Evolutionary conservation across 352 stramenopile genomes (phyloP).

Genomic region (Phytophthora meadii): DNA sequence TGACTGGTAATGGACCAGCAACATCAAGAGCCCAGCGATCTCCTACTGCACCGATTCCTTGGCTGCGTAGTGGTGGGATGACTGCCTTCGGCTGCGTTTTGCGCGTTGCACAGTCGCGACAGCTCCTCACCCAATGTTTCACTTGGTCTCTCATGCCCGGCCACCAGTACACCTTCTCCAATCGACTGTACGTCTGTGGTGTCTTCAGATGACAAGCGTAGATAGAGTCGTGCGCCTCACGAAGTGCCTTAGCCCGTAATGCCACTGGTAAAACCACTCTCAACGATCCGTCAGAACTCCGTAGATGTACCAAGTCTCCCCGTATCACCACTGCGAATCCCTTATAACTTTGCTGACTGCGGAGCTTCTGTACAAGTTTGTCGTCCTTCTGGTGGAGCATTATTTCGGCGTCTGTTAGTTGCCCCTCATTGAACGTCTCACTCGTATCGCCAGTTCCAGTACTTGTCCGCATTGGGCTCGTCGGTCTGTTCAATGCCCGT

Average conservation of each 20-base stretch:
- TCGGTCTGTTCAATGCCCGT: too few relatives aligned
- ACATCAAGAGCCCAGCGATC: too few relatives aligned
- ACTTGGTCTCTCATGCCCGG: constrained; percentile 9
- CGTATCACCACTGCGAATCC: not conserved
- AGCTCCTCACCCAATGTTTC: not conserved
- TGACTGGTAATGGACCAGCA: too few relatives aligned
- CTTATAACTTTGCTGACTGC: not conserved
- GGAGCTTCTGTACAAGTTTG: not conserved
- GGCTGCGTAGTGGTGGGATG: too few relatives aligned
- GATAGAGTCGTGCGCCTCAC: constrained; percentile 23
- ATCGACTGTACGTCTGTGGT: constrained; percentile 18
- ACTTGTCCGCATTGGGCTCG: too few relatives aligned
- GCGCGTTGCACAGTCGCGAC: too few relatives aligned
- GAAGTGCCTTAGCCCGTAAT: not conserved
- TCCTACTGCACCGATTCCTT: too few relatives aligned
- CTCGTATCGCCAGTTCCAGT: too few relatives aligned
- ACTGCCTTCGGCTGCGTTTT: too few relatives aligned
- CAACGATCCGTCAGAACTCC: not conserved
- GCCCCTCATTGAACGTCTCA: too few relatives aligned
- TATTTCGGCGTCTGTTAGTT: too few relatives aligned
- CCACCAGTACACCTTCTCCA: constrained; percentile 21
- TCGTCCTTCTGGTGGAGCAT: not conserved
- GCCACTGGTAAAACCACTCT: constrained; percentile 14
- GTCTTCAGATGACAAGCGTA: constrained; percentile 13
- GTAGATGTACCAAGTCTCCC: not conserved